Evolutionary conservation across 345 rosid genomes (phyloP).

Genomic region (Lagerstroemia speciosa): DNA sequence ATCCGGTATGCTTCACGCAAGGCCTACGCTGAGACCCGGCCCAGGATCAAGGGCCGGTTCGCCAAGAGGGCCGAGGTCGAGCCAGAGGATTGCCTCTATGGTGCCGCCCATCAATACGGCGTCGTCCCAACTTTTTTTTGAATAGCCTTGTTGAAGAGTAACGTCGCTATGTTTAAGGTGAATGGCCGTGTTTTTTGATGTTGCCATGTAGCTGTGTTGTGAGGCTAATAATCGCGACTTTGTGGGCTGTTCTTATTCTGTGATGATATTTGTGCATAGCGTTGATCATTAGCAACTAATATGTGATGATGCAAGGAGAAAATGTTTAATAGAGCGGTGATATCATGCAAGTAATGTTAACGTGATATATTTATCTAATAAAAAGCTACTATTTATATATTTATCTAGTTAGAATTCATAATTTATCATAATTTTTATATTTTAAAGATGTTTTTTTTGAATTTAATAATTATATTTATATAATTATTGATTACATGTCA

Average conservation of each 20-base stretch:
- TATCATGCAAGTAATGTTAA: too few species aligned
- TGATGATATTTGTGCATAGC: not conserved
- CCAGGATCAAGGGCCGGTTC: slow-evolving; percentile 90
- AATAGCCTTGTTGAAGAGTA: not conserved
- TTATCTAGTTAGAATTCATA: too few species aligned
- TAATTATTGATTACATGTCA: too few species aligned
- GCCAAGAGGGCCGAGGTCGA: slow-evolving; percentile 62
- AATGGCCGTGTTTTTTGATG: not conserved
- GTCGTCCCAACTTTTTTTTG: slow-evolving; percentile 61
- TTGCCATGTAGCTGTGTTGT: not conserved
- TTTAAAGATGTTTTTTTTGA: slow-evolving; percentile 5
- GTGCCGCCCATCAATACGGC: slow-evolving; percentile 39
- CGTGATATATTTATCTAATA: too few species aligned
- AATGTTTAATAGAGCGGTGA: too few species aligned
- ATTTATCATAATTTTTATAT: not conserved
- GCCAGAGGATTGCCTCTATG: slow-evolving; percentile 21
- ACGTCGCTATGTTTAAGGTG: not conserved
- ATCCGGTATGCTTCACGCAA: slow-evolving; percentile 89
- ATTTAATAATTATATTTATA: too few species aligned
- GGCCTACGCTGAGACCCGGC: slow-evolving; percentile 92
- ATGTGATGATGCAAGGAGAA: too few species aligned
- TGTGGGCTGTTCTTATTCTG: not conserved
- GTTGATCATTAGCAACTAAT: not conserved
- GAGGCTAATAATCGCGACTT: not conserved
- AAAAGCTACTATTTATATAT: too few species aligned